A percentile compares a stretch with the other conserved stretches of the same genome.
Evolutionary conservation across 2,329 filamentous ascomycete species (phyloP).

Genomic region (Aspergillus thermomutatus): DNA sequence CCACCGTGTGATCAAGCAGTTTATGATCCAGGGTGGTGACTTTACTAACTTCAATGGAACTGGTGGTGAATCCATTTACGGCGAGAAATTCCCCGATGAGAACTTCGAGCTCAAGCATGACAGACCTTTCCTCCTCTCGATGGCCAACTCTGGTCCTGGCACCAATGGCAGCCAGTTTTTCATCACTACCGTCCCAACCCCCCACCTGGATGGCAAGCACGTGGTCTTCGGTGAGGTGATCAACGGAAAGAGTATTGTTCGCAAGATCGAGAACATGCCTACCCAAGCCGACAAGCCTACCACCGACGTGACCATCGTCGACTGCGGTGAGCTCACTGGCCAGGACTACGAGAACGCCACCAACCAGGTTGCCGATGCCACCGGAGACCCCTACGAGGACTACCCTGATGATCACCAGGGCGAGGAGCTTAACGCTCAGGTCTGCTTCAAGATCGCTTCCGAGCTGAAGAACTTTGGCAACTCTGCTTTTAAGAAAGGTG

Average conservation of each 20-base stretch:
- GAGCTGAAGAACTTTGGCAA: slow-evolving; percentile 92
- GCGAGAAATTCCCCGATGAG: slow-evolving; percentile 95
- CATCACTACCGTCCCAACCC: slow-evolving; percentile 90
- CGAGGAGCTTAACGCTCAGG: slow-evolving; percentile 61
- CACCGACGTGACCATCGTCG: slow-evolving; percentile 68
- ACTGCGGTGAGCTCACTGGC: slow-evolving; percentile 82
- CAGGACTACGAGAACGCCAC: slow-evolving; percentile 65
- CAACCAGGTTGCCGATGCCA: slow-evolving; percentile 69
- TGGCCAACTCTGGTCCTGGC: slow-evolving; percentile 94
- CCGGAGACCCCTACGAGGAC: slow-evolving; percentile 91
- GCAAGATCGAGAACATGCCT: slow-evolving; percentile 80
- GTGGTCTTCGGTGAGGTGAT: slow-evolving; percentile 96
- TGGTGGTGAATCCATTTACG: slow-evolving; percentile 95
- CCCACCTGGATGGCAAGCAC: slow-evolving; percentile 93
- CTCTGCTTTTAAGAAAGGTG: slow-evolving; percentile 79
- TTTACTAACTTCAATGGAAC: slow-evolving; percentile 95
- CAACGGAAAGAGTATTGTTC: slow-evolving; percentile 84
- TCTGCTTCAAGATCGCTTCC: slow-evolving; percentile 73
- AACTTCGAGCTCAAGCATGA: slow-evolving; percentile 92
- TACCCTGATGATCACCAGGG: slow-evolving; percentile 79
- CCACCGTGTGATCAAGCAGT: slow-evolving; percentile 96
- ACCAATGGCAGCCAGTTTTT: slow-evolving; percentile 99
- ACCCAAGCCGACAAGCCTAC: slow-evolving; percentile 76
- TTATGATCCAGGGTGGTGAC: slow-evolving; percentile 98
- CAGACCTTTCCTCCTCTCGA: slow-evolving; percentile 87